These are phyloP conservation scores for Fusarium sp. DNA, from an alignment of 2,329 filamentous ascomycete genomes.

Conservation along the genomic window DNA sequence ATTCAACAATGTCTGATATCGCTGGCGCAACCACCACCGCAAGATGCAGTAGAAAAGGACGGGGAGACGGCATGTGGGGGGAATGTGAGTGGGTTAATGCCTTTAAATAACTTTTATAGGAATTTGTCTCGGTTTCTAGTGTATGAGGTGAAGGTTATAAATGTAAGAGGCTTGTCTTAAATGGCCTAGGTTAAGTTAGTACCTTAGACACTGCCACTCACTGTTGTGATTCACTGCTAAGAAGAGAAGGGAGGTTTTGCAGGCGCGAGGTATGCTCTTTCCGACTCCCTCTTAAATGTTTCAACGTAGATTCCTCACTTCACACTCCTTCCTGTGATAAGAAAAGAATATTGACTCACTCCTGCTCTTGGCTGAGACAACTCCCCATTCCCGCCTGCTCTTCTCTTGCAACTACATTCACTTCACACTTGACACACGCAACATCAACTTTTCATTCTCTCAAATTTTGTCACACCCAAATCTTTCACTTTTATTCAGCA, in stretches of 20 bases:
- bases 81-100: constrained; percentile 2
- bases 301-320: constrained; percentile 12
- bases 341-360: constrained; percentile 28
- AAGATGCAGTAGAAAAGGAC: constrained; percentile 11
- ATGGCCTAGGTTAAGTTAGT: neutral
- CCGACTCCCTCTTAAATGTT: constrained; percentile 15
- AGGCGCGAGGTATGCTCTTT: neutral
- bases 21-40: constrained; percentile 24
- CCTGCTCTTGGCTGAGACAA: constrained; percentile 11
- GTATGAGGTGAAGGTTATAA: neutral
- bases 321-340: constrained; percentile 22
- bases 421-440: neutral
- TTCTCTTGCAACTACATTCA: constrained; percentile 5
- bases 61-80: constrained; percentile 42
- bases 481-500: neutral
- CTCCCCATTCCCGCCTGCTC: constrained; percentile 9
- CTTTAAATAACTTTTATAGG: constrained; percentile 14
- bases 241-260: neutral
- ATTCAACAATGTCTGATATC: constrained; percentile 17
- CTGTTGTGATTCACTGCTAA: neutral
- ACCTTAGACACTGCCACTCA: neutral
- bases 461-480: neutral
- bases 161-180: neutral
- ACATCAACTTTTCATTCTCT: constrained; percentile 1
- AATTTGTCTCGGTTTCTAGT: neutral